Conservation (phyloP, 306 rosid species). For the Cucumis melo region DNA sequence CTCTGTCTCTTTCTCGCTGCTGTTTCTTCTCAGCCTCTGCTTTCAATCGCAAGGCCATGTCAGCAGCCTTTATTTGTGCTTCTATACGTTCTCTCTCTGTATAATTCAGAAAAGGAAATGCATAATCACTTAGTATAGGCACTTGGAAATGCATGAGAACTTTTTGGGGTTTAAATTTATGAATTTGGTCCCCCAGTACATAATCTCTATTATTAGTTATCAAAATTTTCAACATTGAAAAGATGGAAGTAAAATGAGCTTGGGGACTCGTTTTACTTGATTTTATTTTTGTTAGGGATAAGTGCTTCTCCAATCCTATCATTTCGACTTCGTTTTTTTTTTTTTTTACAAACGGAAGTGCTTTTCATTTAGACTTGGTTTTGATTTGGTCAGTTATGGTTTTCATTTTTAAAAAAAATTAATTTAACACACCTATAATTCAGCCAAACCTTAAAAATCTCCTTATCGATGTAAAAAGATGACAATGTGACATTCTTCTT, state of each 20-base stretch:
- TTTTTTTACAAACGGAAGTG: no score
- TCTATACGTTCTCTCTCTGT: constrained; percentile 71
- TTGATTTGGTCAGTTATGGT: neutral
- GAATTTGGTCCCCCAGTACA: neutral
- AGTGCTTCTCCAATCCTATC: neutral
- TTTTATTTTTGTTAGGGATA: neutral
- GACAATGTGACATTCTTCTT: neutral
- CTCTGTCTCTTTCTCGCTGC: constrained; percentile 62
- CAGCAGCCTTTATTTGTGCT: constrained; percentile 64
- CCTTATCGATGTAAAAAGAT: neutral
- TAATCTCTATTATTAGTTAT: neutral
- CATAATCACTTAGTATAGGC: neutral
- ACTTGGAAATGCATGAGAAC: neutral
- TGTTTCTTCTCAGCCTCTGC: constrained; percentile 39
- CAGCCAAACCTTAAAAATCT: neutral
- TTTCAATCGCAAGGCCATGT: constrained; percentile 42
- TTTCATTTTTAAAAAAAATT: neutral
- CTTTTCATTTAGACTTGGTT: neutral
- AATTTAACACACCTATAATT: neutral
- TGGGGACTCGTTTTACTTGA: neutral
- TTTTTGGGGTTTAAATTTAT: neutral
- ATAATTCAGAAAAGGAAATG: neutral
- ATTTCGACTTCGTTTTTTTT: no score
- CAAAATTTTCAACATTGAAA: neutral
- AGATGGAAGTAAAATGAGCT: neutral